Percentiles rank a stretch among this genome's conserved stretches.
These are phyloP conservation scores for Rhizopus delemar DNA, from an alignment of 371 early-diverging fungal genomes.

Conservation along the genomic window DNA sequence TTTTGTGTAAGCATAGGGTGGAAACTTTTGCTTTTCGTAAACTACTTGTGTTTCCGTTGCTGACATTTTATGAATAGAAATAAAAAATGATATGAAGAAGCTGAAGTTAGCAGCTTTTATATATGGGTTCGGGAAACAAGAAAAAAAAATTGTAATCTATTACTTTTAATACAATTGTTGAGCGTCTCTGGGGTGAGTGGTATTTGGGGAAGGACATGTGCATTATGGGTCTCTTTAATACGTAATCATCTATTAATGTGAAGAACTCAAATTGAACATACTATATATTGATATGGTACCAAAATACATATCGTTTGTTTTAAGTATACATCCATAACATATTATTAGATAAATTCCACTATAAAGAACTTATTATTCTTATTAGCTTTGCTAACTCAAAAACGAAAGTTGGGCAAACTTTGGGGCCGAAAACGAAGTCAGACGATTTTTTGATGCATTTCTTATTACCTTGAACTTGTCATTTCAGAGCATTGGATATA, in stretches of 20 bases:
- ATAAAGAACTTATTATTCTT: neutral
- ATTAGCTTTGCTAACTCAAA: neutral
- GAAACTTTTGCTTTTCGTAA: constrained; percentile 9
- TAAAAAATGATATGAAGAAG: neutral
- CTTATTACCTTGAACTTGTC: neutral
- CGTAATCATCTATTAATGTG: neutral
- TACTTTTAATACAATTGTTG: neutral
- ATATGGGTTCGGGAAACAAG: neutral
- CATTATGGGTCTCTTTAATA: too few species aligned
- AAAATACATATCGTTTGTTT: neutral
- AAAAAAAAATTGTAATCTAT: neutral
- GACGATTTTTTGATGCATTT: neutral
- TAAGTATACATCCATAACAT: neutral
- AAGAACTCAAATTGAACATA: neutral
- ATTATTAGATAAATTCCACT: neutral
- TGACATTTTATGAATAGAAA: neutral
- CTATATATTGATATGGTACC: neutral
- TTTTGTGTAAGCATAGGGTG: constrained; percentile 40
- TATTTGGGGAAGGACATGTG: too few species aligned
- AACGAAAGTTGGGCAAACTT: neutral
- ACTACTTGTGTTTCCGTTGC: constrained; percentile 4
- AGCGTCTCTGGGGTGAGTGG: neutral
- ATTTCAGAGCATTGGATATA: too few species aligned
- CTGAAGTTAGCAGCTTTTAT: neutral
- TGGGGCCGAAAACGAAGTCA: constrained; percentile 2